These are phyloP conservation scores for Rhizopogon parksii DNA, from an alignment of 1,284 basidiomycete genomes.

Conservation along the genomic window DNA sequence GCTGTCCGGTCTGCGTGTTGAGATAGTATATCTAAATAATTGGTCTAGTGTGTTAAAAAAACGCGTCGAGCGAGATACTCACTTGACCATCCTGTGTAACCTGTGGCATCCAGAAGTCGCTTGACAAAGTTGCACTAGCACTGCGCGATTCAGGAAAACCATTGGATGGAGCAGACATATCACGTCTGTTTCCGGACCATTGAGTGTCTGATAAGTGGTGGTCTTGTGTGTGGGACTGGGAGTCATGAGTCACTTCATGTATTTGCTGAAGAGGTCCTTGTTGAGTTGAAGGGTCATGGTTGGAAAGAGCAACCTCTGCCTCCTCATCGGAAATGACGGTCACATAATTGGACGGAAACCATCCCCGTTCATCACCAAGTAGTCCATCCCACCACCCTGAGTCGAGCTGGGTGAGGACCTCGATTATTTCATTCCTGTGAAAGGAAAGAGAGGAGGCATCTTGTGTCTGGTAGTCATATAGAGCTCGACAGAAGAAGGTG, in stretches of 20 bases:
- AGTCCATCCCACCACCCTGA: constrained; percentile 99
- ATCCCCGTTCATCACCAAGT: constrained; percentile 82
- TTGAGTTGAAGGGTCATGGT: constrained; percentile 34
- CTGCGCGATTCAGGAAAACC: constrained; percentile 20
- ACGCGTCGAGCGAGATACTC: constrained; percentile 21
- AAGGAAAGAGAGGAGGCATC: constrained; percentile 89
- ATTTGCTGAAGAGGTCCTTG: constrained; percentile 15
- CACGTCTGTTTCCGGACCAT: constrained; percentile 16
- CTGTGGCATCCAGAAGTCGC: constrained; percentile 76
- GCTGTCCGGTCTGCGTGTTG: constrained; percentile 86
- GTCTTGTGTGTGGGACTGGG: constrained; percentile 14
- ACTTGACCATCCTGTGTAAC: constrained; percentile 71
- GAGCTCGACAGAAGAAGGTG: constrained; percentile 83
- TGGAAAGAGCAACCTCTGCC: constrained; percentile 57
- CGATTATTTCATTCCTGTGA: constrained; percentile 81
- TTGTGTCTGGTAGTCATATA: constrained; percentile 88
- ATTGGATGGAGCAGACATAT: constrained; percentile 15
- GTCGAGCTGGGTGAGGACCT: constrained; percentile 86
- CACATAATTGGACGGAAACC: constrained; percentile 98
- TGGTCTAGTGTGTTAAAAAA: background rate
- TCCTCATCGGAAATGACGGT: constrained; percentile 74
- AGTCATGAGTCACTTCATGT: constrained; percentile 8
- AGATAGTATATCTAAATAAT: constrained; percentile 79
- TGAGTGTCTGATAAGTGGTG: constrained; percentile 18
- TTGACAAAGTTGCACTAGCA: constrained; percentile 37